These are phyloP conservation scores for Cladorrhinum sp. DNA, from an alignment of 2,329 filamentous ascomycete species.

Conservation along the genomic window DNA sequence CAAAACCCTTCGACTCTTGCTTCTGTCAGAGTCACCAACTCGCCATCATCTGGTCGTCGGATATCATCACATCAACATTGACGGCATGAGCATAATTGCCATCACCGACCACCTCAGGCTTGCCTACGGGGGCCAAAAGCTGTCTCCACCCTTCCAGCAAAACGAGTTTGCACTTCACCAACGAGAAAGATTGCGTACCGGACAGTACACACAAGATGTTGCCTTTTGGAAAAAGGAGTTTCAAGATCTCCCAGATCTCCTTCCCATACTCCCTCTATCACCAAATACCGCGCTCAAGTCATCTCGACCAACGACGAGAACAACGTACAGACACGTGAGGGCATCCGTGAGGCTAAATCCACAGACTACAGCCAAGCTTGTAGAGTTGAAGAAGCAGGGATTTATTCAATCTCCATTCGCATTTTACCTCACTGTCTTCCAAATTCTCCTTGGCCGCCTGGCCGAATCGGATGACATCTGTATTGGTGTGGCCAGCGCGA, in stretches of 20 bases:
- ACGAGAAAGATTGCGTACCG: neutral
- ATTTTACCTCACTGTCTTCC: constrained; percentile 4
- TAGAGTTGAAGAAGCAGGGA: constrained; percentile 1
- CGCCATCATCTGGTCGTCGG: constrained; percentile 41
- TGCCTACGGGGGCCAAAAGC: neutral
- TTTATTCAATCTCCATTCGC: constrained; percentile 3
- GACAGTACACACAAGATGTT: constrained; percentile 4
- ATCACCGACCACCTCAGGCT: constrained; percentile 7
- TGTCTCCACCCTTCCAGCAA: constrained; percentile 1
- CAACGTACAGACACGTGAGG: constrained; percentile 3
- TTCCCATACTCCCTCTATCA: constrained; percentile 3
- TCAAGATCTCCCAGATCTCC: constrained; percentile 4
- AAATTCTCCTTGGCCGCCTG: constrained; percentile 1
- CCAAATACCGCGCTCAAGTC: constrained; percentile 3
- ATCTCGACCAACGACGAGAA: constrained; percentile 6
- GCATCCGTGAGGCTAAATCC: neutral
- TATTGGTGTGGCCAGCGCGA: constrained; percentile 1
- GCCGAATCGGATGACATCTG: neutral
- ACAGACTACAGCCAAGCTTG: neutral
- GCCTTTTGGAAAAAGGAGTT: constrained; percentile 8
- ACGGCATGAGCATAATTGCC: constrained; percentile 7
- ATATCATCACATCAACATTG: constrained; percentile 41
- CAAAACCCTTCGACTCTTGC: constrained; percentile 32
- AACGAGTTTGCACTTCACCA: neutral
- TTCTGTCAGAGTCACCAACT: constrained; percentile 35